Evolutionary conservation across 352 stramenopile genomes (phyloP).

Genomic region (Globisporangium takayamanum): DNA sequence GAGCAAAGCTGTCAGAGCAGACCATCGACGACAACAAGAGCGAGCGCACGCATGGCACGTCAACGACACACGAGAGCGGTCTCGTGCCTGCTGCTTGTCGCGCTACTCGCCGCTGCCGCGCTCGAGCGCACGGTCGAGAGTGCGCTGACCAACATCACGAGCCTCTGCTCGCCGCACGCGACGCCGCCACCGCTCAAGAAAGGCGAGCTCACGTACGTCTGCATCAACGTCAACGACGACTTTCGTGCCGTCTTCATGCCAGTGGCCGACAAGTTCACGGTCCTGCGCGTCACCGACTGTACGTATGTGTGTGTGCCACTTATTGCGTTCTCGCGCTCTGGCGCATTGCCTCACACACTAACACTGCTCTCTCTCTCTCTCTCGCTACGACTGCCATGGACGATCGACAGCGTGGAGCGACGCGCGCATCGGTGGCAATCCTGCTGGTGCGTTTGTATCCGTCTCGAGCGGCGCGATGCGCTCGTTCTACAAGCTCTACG

Average conservation of each 20-base stretch:
- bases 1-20: background rate
- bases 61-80: too few species aligned
- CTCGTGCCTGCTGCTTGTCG: background rate
- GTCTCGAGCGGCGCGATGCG: conserved; percentile 63
- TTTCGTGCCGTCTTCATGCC: conserved; percentile 74
- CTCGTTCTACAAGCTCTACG: conserved; percentile 72
- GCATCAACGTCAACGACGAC: conserved; percentile 71
- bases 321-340: background rate
- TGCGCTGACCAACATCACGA: conserved; percentile 47
- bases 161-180: conserved; percentile 50
- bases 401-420: conserved; percentile 60
- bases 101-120: background rate
- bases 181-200: conserved; percentile 46
- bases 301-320: conserved; percentile 9
- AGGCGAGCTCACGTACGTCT: conserved; percentile 59
- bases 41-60: background rate
- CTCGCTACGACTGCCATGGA: background rate
- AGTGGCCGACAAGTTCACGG: conserved; percentile 68
- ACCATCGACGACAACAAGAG: too few species aligned
- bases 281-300: conserved; percentile 71
- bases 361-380: background rate
- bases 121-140: conserved; percentile 7
- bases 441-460: conserved; percentile 44
- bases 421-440: conserved; percentile 42
- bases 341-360: background rate